Evolutionary conservation across 768 basidiomycete species (phyloP), one percentile per base, ranked within the genome.

Genomic region (Pulveroboletus sp.): DNA sequence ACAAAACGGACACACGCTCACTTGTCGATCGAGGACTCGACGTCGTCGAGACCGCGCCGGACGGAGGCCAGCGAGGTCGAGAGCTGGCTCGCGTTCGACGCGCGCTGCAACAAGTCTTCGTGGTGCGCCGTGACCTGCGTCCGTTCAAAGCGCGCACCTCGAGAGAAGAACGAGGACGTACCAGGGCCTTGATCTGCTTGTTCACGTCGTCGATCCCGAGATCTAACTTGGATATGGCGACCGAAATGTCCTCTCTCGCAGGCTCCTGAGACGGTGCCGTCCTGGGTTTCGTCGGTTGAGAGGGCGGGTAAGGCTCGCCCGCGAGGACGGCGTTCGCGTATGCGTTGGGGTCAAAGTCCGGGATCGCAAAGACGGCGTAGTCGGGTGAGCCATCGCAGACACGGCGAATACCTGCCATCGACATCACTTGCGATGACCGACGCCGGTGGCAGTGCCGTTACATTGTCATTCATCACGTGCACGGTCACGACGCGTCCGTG

Each of bases 271-370:
- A 43, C 19, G 68, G 57, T 17, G 62, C 50, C 0, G 35, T 1
- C 22, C 55, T 61, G 30, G 42, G 43, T 38, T 58, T 68, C 49
- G 23, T 58, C 47, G 24, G 64, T 7, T 19, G 47, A 0, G 58
- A 68, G 69, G 66, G 67, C 12, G 83, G 79, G 63, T 94, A 91
- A 0, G 82, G 64, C 57, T 93, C 86, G 22, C 90, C 88, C 5
- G 93, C 86, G 20, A 97, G 77, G 46, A 95, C 79, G 14, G 90
- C 83, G 66, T 93, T 93, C 3, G 94, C 94, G 64, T 94, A 96
- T 35, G 88, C 86, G 61, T 89, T 87, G 14, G 90, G 77, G 64
- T 95, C 86, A 66, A 97, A 98, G 29, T 83, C 76, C 2, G 81
- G 65, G 35, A 71, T 76, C 24, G 88, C 75, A 62, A 96, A 97